These are phyloP conservation scores for Ophiostoma sp. DNA, from an alignment of 2,329 filamentous ascomycete species.

Conservation along the genomic window DNA sequence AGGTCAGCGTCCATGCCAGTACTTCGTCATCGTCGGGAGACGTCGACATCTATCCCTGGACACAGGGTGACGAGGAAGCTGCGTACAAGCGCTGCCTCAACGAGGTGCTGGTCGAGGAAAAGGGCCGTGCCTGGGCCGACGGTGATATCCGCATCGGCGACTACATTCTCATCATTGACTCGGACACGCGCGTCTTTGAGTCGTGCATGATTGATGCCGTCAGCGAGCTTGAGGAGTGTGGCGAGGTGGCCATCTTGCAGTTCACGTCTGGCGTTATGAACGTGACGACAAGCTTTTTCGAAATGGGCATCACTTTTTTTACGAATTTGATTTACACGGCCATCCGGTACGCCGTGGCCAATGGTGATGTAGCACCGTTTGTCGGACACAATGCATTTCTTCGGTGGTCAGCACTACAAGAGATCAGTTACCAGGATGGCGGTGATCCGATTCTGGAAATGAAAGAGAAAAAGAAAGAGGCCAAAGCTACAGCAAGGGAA, in stretches of 20 bases:
- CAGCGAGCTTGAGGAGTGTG: conserved; percentile 78
- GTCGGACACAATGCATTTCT: conserved; percentile 78
- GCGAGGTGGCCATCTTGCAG: conserved; percentile 76
- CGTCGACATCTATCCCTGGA: conserved; percentile 52
- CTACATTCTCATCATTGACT: conserved; percentile 77
- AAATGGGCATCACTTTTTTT: conserved; percentile 70
- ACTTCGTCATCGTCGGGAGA: conserved; percentile 52
- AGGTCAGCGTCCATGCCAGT: conserved; percentile 76
- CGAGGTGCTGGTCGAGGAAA: conserved; percentile 62
- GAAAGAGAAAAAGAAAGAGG: neutral
- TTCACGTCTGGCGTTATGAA: conserved; percentile 79
- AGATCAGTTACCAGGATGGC: conserved; percentile 68
- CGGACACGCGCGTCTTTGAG: conserved; percentile 66
- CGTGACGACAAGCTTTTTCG: conserved; percentile 71
- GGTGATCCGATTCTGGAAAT: conserved; percentile 46
- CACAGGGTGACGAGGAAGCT: conserved; percentile 64
- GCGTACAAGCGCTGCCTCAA: conserved; percentile 67
- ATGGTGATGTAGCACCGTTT: conserved; percentile 75
- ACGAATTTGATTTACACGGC: conserved; percentile 75
- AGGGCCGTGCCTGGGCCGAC: conserved; percentile 75
- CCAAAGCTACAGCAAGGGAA: neutral
- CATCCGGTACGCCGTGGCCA: conserved; percentile 72
- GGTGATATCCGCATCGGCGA: conserved; percentile 85
- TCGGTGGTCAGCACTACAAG: conserved; percentile 73
- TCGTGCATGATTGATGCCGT: conserved; percentile 78